phyloP scores from a whole-genome alignment of 2,329 filamentous ascomycete species.

The Neobulgaria alba region DNA sequence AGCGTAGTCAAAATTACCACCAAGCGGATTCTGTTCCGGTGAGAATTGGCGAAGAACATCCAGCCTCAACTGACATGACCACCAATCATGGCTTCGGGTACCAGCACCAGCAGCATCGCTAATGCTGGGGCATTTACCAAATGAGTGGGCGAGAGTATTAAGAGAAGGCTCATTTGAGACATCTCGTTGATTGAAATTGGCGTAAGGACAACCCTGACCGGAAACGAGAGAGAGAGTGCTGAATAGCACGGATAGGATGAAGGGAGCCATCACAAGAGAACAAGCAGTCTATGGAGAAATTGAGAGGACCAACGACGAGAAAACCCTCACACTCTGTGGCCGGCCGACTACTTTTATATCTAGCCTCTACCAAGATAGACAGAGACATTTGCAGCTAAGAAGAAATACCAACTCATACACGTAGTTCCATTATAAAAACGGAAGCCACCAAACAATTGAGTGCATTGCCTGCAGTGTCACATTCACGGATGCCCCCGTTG shows the following conservation, averaged over 20 bases:
- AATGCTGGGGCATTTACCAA: slow-evolving; percentile 18
- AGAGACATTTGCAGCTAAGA: too few species aligned
- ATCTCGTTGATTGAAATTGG: slow-evolving; percentile 13
- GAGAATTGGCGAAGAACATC: slow-evolving; percentile 52
- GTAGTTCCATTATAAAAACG: too few species aligned
- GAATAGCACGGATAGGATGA: slow-evolving; percentile 13
- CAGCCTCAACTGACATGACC: slow-evolving; percentile 46
- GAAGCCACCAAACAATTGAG: too few species aligned
- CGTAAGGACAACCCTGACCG: slow-evolving; percentile 17
- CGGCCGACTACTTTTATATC: too few species aligned
- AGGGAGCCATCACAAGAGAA: slow-evolving; percentile 10
- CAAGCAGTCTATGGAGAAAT: not conserved
- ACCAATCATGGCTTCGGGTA: slow-evolving; percentile 48
- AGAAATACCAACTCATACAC: too few species aligned
- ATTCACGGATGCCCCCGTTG: too few species aligned
- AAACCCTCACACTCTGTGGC: too few species aligned
- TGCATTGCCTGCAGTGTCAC: too few species aligned
- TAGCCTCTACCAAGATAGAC: too few species aligned
- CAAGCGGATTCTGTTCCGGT: slow-evolving; percentile 40
- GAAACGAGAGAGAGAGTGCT: slow-evolving; percentile 16
- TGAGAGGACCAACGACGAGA: not conserved
- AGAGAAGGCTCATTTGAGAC: slow-evolving; percentile 14
- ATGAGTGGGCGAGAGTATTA: slow-evolving; percentile 14
- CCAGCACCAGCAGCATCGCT: slow-evolving; percentile 35
- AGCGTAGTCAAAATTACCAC: slow-evolving; percentile 46